A percentile compares a stretch with the other conserved stretches of the same genome.
These are phyloP conservation scores for Ophiocordyceps sinensis DNA, from an alignment of 2,329 filamentous ascomycete species.

Conservation along the genomic window DNA sequence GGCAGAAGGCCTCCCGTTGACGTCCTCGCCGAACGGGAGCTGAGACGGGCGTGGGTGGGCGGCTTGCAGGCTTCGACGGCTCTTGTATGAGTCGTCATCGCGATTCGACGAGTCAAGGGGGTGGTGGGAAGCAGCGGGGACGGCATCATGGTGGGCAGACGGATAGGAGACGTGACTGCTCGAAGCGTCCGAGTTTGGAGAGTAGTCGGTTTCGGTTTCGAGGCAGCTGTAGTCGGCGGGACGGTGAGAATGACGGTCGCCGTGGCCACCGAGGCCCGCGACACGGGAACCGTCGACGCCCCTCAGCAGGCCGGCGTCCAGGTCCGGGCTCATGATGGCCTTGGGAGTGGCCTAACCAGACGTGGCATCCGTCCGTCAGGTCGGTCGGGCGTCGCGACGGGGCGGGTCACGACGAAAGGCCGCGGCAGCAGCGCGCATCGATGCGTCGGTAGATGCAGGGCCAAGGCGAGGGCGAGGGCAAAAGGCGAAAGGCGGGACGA, in stretches of 20 bases:
- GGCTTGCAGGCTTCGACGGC: conserved; percentile 25
- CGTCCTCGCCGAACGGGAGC: conserved; percentile 24
- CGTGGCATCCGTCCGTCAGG: conserved; percentile 29
- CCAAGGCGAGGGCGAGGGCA: background rate
- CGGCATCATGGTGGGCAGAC: conserved; percentile 2
- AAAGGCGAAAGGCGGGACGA: background rate
- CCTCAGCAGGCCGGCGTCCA: conserved; percentile 12
- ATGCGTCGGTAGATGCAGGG: conserved; percentile 18
- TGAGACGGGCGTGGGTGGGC: conserved; percentile 23
- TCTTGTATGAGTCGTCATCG: conserved; percentile 38
- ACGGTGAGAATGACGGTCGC: conserved; percentile 12
- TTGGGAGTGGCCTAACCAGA: conserved; percentile 20
- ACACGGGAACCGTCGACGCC: conserved; percentile 2
- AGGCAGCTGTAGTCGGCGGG: conserved; percentile 10
- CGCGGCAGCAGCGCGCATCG: conserved; percentile 31
- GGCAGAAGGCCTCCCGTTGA: conserved; percentile 28
- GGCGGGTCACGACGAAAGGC: conserved; percentile 23
- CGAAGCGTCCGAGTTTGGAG: conserved; percentile 1
- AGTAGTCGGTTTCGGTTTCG: conserved; percentile 1
- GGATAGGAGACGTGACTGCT: conserved; percentile 2
- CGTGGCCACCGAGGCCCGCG: conserved; percentile 6
- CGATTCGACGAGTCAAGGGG: conserved; percentile 30
- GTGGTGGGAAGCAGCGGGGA: conserved; percentile 16
- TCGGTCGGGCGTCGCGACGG: conserved; percentile 25
- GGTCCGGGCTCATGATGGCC: conserved; percentile 15